Evolutionary conservation across 768 basidiomycete species (phyloP).

Genomic region (Naganishia vishniacii): DNA sequence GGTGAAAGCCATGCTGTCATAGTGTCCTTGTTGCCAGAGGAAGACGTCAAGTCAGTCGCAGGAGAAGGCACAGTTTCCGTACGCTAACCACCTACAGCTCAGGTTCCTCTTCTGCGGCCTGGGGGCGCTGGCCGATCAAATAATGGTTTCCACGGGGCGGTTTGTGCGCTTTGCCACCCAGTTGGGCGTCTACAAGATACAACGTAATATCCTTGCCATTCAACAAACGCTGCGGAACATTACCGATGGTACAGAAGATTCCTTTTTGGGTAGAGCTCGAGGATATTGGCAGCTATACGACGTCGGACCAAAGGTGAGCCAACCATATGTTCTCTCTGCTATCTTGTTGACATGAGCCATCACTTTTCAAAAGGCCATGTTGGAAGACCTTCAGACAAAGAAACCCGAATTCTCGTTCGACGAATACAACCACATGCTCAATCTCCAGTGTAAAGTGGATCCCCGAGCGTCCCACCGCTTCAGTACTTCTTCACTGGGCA

Average conservation of each 20-base stretch:
- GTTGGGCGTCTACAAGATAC: slow-evolving; percentile 77
- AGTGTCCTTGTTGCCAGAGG: slow-evolving; percentile 58
- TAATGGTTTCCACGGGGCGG: slow-evolving; percentile 69
- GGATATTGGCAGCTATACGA: slow-evolving; percentile 75
- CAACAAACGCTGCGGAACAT: slow-evolving; percentile 81
- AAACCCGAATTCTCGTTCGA: slow-evolving; percentile 70
- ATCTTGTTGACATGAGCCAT: background rate
- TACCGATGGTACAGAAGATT: slow-evolving; percentile 57
- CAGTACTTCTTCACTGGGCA: background rate
- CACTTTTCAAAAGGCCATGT: slow-evolving; percentile 58
- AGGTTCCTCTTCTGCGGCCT: slow-evolving; percentile 87
- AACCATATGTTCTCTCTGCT: background rate
- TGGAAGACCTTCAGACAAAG: slow-evolving; percentile 62
- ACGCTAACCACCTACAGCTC: slow-evolving; percentile 25
- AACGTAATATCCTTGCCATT: slow-evolving; percentile 80
- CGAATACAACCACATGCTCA: slow-evolving; percentile 85
- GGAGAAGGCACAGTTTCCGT: background rate
- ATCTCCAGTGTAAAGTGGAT: slow-evolving; percentile 79
- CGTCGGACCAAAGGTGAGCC: slow-evolving; percentile 64
- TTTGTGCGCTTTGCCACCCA: slow-evolving; percentile 64
- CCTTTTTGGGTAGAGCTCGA: slow-evolving; percentile 68
- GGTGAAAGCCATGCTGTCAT: slow-evolving; percentile 68
- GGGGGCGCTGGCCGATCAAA: slow-evolving; percentile 73
- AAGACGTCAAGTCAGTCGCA: slow-evolving; percentile 62
- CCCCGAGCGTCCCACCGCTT: slow-evolving; percentile 41